Evolutionary conservation across 148 eudicot genomes (phyloP), one percentile per base, ranked within the genome.

Genomic region (Amaranthus cruentus): DNA sequence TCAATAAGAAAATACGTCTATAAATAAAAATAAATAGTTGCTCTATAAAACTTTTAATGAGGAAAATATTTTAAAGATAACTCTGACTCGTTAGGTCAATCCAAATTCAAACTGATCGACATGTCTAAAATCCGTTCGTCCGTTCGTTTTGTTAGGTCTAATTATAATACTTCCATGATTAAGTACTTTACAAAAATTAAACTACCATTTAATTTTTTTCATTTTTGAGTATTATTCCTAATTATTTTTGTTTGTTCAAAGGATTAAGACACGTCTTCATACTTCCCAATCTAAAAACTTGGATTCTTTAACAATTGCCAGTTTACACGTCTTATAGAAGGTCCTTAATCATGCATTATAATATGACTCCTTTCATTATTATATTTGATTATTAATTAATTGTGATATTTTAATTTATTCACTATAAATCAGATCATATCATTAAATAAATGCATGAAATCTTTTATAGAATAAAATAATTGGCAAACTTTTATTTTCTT

Each of bases 371-470:
- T 6, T 2, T 14, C 4, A 4, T 53, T 74, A 42, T 10, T 38
- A 2, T 3, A 62, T 2, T 64, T 18, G 18, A 44, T 9, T 2
- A 42, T 62, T 62, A 73, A 47, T 50, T 28, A 51, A 43, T 52
- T 18, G 18, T 18, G 18, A 9, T 28, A 47, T 55, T 53, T 46
- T 55, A 64, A n/a, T 58, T 59, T 57, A 69, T 68, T 42, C 15
- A 6, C 47, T 61, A 5, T 12, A 76, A 69, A 76, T 75, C 78
- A 56, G 57, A 59, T 57, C 67, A 57, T 75, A 67, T 68, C 78
- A 50, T 58, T 55, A 10, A 44, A 47, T 14, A 52, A 21, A 62
- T 52, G 61, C 47, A 15, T 54, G n/a, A 9, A 73, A 63, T 73
- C 69, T 4, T 13, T 44, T 7, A 43, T 70, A 14, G 10, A 51